Percentiles rank a stretch among this genome's conserved stretches.
Evolutionary conservation across 192 early-diverging fungal species (phyloP).

Genomic region (Piromyces sp.): DNA sequence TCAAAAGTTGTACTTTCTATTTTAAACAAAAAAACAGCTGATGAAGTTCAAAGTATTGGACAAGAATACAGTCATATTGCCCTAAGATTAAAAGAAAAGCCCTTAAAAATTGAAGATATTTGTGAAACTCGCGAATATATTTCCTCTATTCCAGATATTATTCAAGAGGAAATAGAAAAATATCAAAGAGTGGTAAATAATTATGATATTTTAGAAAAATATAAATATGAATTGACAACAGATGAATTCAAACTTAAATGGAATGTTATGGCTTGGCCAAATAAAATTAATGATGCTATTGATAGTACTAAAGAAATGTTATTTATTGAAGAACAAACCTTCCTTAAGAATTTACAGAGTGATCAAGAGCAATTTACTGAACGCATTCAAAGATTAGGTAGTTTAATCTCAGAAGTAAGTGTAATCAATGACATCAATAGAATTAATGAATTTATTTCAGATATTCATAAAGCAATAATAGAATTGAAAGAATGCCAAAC

Average conservation of each 20-base stretch:
- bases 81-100: constrained; percentile 24
- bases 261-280: constrained; percentile 32
- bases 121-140: constrained; percentile 37
- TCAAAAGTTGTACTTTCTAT: constrained; percentile 31
- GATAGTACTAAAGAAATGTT: constrained; percentile 19
- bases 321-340: constrained; percentile 25
- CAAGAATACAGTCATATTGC: constrained; percentile 22
- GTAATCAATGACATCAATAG: constrained; percentile 20
- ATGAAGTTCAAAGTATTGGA: constrained; percentile 18
- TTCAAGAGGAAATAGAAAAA: constrained; percentile 10
- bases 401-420: constrained; percentile 30
- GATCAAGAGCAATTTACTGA: constrained; percentile 50
- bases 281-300: constrained; percentile 29
- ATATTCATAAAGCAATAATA: constrained; percentile 26
- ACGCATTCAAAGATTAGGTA: constrained; percentile 20
- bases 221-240: constrained; percentile 33
- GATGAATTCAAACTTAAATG: constrained; percentile 34
- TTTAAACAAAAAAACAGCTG: constrained; percentile 16
- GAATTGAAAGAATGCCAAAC: constrained; percentile 37
- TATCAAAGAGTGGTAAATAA: constrained; percentile 29
- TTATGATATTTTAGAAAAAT: constrained; percentile 37
- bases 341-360: constrained; percentile 22
- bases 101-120: constrained; percentile 40
- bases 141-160: constrained; percentile 27
- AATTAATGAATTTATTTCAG: constrained; percentile 24